phyloP scores from a whole-genome alignment of 2,329 filamentous ascomycete genomes.

The Colletotrichum incanum region DNA sequence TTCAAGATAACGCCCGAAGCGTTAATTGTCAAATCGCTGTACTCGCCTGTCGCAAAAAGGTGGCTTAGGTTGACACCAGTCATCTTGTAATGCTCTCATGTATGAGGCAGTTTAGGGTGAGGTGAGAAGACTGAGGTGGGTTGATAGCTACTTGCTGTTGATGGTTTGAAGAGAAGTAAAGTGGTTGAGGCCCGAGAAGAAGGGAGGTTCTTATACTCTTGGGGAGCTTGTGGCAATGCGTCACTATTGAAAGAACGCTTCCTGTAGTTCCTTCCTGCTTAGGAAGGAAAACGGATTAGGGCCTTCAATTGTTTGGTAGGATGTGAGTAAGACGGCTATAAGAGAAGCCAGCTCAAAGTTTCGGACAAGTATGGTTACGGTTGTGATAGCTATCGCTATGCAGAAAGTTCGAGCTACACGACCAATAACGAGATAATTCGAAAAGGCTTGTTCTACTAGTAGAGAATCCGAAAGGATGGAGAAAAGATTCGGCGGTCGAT shows the following conservation, averaged over 20 bases:
- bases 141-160: neutral
- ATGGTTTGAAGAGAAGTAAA: neutral
- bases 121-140: too few species aligned
- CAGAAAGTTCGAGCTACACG: too few species aligned
- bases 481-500: too few species aligned
- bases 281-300: neutral
- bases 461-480: too few species aligned
- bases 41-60: neutral
- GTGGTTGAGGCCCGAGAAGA: neutral
- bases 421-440: too few species aligned
- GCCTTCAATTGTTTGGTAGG: neutral
- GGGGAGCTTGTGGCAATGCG: neutral
- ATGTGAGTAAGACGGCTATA: neutral
- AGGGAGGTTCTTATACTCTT: neutral
- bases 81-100: neutral
- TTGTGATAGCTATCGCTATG: too few species aligned
- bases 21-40: conserved; percentile 2
- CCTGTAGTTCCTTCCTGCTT: too few species aligned
- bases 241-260: neutral
- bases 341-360: neutral
- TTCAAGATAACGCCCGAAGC: neutral
- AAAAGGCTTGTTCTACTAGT: too few species aligned
- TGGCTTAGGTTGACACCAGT: neutral
- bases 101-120: neutral
- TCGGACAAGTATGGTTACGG: neutral